phyloP scores from a whole-genome alignment of 352 stramenopile species.

The Albugo laibachii region DNA sequence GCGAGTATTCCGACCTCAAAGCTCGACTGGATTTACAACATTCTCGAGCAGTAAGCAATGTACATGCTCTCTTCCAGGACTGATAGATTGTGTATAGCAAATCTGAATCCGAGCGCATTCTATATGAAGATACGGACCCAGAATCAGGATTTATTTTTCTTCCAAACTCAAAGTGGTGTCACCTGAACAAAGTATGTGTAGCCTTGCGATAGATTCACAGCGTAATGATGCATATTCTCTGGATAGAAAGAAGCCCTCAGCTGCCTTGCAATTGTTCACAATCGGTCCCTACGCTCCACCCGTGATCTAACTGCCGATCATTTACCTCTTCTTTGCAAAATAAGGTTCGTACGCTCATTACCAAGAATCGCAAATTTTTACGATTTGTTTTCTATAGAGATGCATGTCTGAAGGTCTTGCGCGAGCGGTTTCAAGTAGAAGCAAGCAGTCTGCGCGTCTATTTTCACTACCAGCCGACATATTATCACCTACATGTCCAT shows the following conservation, averaged over 20 bases:
- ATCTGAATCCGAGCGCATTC: conserved; percentile 58
- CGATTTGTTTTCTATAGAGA: conserved; percentile 15
- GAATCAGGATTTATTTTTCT: conserved; percentile 54
- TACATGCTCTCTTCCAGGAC: neutral
- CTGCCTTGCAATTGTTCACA: conserved; percentile 60
- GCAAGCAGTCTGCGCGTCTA: conserved; percentile 51
- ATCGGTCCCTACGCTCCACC: conserved; percentile 47
- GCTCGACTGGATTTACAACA: conserved; percentile 80
- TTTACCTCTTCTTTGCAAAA: conserved; percentile 42
- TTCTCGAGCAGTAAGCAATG: conserved; percentile 55
- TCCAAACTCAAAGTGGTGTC: conserved; percentile 72
- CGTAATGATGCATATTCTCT: neutral
- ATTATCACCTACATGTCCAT: conserved; percentile 79
- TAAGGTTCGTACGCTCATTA: conserved; percentile 20
- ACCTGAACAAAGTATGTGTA: conserved; percentile 28
- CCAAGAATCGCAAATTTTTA: neutral
- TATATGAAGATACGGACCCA: conserved; percentile 47
- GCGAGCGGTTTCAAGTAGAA: conserved; percentile 27
- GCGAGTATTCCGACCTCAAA: conserved; percentile 49
- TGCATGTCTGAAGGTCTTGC: conserved; percentile 26
- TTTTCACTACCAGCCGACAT: conserved; percentile 78
- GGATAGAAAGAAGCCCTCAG: conserved; percentile 57
- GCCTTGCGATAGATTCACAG: neutral
- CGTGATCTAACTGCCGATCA: conserved; percentile 48
- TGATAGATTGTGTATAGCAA: conserved; percentile 20